Percentiles rank a stretch among this genome's conserved stretches.
Conservation (phyloP, 2,329 filamentous ascomycete genomes). For the Hyphodiscus sp. region DNA sequence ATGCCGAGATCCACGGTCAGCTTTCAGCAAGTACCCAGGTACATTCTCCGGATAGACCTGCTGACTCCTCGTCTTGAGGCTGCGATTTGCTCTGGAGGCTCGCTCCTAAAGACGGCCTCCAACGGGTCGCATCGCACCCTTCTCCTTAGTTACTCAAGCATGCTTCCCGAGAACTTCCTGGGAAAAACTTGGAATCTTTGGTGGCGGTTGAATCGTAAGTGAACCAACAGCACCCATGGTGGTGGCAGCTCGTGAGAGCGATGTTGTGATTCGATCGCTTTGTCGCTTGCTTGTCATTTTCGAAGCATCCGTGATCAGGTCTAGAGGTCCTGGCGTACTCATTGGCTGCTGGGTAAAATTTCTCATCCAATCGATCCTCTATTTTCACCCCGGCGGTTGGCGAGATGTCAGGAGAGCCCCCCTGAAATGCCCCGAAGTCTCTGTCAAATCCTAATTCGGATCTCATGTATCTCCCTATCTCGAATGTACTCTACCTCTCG, state of each 20-base stretch:
- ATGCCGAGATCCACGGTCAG: conserved; percentile 17
- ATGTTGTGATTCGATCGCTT: conserved; percentile 3
- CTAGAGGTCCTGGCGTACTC: conserved; percentile 6
- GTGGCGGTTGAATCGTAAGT: not conserved
- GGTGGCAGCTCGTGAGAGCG: not conserved
- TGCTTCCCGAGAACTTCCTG: not conserved
- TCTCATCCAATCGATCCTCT: conserved; percentile 20
- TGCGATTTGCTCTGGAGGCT: conserved; percentile 9
- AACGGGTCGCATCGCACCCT: conserved; percentile 20
- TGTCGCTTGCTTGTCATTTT: not conserved
- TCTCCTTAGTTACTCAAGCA: not conserved
- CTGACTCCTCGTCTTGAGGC: conserved; percentile 9
- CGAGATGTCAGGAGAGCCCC: conserved; percentile 7
- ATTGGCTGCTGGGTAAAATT: conserved; percentile 17
- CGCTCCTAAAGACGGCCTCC: conserved; percentile 1
- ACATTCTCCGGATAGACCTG: conserved; percentile 6
- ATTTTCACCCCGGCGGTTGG: conserved; percentile 15
- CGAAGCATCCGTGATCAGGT: conserved; percentile 7
- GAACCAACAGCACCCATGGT: conserved; percentile 1
- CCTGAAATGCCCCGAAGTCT: conserved; percentile 6
- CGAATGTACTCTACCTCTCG: not conserved
- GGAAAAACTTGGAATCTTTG: not conserved
- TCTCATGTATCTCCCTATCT: conserved; percentile 14
- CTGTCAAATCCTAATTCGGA: conserved; percentile 1
- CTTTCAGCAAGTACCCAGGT: conserved; percentile 22